Base-by-base conservation (phyloP, 306 rosid species). In the Cajanus cajan region DNA sequence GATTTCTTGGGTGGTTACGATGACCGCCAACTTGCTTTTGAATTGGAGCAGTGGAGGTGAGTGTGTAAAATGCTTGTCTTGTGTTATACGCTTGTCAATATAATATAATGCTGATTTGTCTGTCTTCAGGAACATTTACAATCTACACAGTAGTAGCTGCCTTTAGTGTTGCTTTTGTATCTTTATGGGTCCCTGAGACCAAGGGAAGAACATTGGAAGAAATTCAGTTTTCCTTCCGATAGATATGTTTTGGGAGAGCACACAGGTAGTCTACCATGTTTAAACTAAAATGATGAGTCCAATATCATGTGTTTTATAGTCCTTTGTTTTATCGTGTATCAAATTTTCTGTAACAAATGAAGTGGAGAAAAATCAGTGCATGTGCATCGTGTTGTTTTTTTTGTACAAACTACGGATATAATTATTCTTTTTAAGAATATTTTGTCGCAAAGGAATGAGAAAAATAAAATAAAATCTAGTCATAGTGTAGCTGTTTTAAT, bases 201-300 rank as follows among this genome's bases (percentile, higher is more conserved):
- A 93, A 89, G 70, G 98, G 96, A 39, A 86, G 98, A 88, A 85
- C 96, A 59, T 81, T 93, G 78, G 98, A 90, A 85, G 98, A 93
- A 86, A 93, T 93, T 73, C 98, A 90, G 58, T 78, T 57, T 40
- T 93, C 98, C 4, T 89, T 91, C 61, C 85, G 94, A 85, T 91
- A 80, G 86, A 25, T 79, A 55, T 79, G 63, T 54, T 68, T 80
- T 41, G 37, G 47, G 58, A n/a, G 31, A 55, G 58, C 78, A 45
- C 48, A 39, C 15, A 12, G 45, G 66, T 33, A 45, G 37, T 75
- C 21, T 76, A 13, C 76, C 37, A 36, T 52, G 43, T 45, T 58
- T 54, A 18, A 52, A 80, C 18, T 44, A 14, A 18, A 75, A 34
- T 51, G 31, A 31, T 44, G 65, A 2, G 74, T 37, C 22, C 61